Evolutionary conservation across 2,329 filamentous ascomycete genomes (phyloP).

Genomic region (Xylariaceae sp.): DNA sequence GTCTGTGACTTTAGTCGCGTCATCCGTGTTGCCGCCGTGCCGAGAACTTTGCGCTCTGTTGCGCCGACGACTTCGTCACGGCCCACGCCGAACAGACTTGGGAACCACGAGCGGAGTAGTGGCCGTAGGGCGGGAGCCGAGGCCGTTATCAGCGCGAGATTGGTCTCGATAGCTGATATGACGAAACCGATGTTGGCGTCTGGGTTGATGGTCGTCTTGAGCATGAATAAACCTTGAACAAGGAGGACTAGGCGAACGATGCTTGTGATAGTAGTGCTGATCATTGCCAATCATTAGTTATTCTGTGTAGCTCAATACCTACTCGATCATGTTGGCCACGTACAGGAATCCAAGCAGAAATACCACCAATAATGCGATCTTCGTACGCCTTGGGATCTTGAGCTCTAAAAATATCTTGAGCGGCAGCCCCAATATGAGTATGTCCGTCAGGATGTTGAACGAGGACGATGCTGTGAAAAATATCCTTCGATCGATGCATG

Average conservation of each 20-base stretch:
- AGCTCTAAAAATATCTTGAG: conserved; percentile 41
- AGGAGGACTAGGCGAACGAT: conserved; percentile 34
- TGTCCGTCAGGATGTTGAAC: conserved; percentile 41
- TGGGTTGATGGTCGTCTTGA: conserved; percentile 23
- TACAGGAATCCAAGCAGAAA: conserved; percentile 37
- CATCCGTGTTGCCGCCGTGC: conserved; percentile 15
- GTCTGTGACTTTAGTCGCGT: conserved; percentile 18
- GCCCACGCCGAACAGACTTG: conserved; percentile 23
- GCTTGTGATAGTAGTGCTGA: conserved; percentile 36
- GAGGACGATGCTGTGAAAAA: conserved; percentile 36
- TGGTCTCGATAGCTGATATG: conserved; percentile 39
- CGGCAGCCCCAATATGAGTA: conserved; percentile 39
- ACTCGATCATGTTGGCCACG: conserved; percentile 1
- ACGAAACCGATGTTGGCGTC: conserved; percentile 36
- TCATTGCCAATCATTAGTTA: not conserved
- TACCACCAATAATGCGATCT: conserved; percentile 39
- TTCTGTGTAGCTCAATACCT: not conserved
- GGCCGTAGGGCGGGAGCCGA: conserved; percentile 41
- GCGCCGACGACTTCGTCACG: conserved; percentile 22
- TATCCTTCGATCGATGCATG: conserved; percentile 32
- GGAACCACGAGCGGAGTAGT: conserved; percentile 37
- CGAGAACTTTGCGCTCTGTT: conserved; percentile 14
- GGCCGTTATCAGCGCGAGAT: conserved; percentile 42
- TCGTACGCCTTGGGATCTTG: conserved; percentile 37
- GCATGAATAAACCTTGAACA: conserved; percentile 32